A percentile compares a stretch with the other conserved stretches of the same genome.
phyloP scores from a whole-genome alignment of 495 filamentous ascomycete genomes.

The Xylaria scruposa region DNA sequence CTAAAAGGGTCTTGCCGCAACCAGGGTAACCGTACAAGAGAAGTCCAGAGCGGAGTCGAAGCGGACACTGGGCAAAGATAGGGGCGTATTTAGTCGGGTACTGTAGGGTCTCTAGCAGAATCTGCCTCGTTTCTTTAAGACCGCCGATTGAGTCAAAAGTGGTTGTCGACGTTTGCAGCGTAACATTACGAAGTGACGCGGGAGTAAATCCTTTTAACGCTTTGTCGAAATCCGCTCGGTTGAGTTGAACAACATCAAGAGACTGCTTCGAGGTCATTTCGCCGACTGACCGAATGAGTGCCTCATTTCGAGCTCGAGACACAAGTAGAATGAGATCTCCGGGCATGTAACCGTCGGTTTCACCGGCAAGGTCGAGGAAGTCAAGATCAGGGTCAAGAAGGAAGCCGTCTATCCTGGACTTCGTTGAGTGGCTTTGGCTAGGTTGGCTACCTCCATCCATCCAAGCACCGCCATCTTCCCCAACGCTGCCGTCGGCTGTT shows the following conservation, averaged over 20 bases:
- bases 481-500: slow-evolving; percentile 58
- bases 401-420: slow-evolving; percentile 63
- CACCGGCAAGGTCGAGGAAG: slow-evolving; percentile 87
- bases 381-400: slow-evolving; percentile 77
- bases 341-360: slow-evolving; percentile 97
- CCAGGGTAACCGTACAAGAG: slow-evolving; percentile 94
- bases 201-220: slow-evolving; percentile 93
- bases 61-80: slow-evolving; percentile 93
- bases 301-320: slow-evolving; percentile 87
- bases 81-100: slow-evolving; percentile 98
- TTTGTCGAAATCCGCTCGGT: slow-evolving; percentile 74
- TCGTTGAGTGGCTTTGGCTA: slow-evolving; percentile 27
- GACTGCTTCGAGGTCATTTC: slow-evolving; percentile 39
- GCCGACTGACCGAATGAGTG: slow-evolving; percentile 76
- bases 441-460: slow-evolving; percentile 64
- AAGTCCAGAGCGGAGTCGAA: slow-evolving; percentile 89
- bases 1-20: slow-evolving; percentile 94
- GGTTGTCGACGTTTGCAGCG: slow-evolving; percentile 85
- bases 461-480: slow-evolving; percentile 67
- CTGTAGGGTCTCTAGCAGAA: slow-evolving; percentile 89
- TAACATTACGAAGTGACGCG: slow-evolving; percentile 90
- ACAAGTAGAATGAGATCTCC: slow-evolving; percentile 88
- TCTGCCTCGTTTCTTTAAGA: slow-evolving; percentile 80
- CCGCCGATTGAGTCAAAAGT: slow-evolving; percentile 92
- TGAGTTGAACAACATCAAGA: slow-evolving; percentile 63